Base-by-base conservation (phyloP, 2,329 filamentous ascomycete species). In the Paraphoma sp. region DNA sequence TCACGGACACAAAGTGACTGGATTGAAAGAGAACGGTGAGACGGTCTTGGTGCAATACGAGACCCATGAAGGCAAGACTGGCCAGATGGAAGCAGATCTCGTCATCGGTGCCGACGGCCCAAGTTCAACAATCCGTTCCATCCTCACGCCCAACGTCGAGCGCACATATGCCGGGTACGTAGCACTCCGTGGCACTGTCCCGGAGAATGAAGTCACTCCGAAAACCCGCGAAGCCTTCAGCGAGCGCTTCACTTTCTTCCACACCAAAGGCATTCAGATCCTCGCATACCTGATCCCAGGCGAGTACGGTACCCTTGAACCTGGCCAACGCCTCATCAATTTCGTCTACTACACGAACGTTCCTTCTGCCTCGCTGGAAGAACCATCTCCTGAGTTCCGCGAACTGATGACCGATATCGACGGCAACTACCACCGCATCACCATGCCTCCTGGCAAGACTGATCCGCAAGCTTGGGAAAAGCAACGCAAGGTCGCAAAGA, bases 331-430 rank as follows among this genome's bases (percentile, higher is more conserved):
- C 10, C 74, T 81, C 3, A 71, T 83, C 59, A 83, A 83, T 54
- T 82, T 76, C 58, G 78, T 83, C 1, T 82, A 79, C 73, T 84
- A 83, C 67, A 75, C 68, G 50, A 80, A 82, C 59, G 72, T 78
- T 28, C 58, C 69, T 0, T 63, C 69, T 0, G 31, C 51, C 10
- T 67, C 63, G 1, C 51, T 71, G 4, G 57, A 60, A 41, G 73
- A 79, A n/a, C 71, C 65, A 6, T 77, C 77, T 1, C 40, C 66
- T 2, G 79, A 79, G 17, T 72, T 81, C 23, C 64, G 67, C 8
- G 75, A 78, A 1, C 62, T 81, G 7, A 79, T 83, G 72, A 83
- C 81, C 2, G 80, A 82, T 54, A 56, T 69, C 3, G 61, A 79
- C 18, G 79, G 78, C 10, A 65, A 68, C 33, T 60, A 65, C 3